A percentile compares a stretch with the other conserved stretches of the same genome.
Evolutionary conservation across 106 monocot genomes (phyloP).

Genomic region (Apostasia shenzhenica): DNA sequence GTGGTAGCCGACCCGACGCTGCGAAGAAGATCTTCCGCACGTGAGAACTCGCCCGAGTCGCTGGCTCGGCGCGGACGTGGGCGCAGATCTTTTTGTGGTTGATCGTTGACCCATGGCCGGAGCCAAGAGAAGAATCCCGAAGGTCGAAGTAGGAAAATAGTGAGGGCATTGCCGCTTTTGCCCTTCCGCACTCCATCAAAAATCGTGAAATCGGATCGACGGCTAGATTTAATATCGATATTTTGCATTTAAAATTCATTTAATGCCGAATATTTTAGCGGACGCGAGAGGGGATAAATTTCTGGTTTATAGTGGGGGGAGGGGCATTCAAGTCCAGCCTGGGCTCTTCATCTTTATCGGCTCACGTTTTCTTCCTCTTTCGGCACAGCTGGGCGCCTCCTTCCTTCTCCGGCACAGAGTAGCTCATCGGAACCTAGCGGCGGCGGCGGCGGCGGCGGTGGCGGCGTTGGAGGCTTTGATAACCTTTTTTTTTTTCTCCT

Average conservation of each 20-base stretch:
- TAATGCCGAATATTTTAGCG: background rate
- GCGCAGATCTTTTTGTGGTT: background rate
- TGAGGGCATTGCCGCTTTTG: background rate
- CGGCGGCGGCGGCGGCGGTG: background rate
- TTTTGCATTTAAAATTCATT: slow-evolving; percentile 1
- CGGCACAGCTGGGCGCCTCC: background rate
- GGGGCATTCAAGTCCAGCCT: slow-evolving; percentile 5
- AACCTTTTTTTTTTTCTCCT: background rate
- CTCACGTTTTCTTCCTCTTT: slow-evolving; percentile 1
- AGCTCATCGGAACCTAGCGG: background rate
- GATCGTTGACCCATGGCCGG: background rate
- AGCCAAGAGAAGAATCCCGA: background rate
- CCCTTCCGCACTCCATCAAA: background rate
- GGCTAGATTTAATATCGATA: background rate
- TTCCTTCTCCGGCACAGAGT: background rate
- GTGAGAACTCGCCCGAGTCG: background rate
- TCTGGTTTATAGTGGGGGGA: background rate
- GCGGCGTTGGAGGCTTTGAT: background rate
- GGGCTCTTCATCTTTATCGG: slow-evolving; percentile 8
- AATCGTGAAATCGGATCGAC: background rate
- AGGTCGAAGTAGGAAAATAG: background rate
- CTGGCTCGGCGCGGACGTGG: background rate
- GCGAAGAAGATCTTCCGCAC: background rate
- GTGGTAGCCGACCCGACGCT: background rate
- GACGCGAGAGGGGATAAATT: slow-evolving; percentile 5